phyloP scores from a whole-genome alignment of 2,329 filamentous ascomycete species.

The Claviceps purpurea region DNA sequence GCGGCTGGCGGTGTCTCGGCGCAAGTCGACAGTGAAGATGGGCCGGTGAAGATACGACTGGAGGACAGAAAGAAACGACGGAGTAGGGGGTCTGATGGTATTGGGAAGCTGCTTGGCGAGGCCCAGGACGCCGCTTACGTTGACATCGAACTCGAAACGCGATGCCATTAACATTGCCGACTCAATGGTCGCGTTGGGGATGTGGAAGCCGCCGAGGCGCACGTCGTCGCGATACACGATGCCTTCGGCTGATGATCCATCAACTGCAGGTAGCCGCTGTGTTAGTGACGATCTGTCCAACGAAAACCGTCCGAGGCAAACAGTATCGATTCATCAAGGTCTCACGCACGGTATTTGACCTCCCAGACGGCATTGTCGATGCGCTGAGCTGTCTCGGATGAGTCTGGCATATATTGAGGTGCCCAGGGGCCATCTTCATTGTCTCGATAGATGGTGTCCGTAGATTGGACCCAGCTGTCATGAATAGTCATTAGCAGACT shows the following conservation, averaged over 20 bases:
- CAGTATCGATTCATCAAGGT: conserved; percentile 7
- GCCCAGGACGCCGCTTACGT: conserved; percentile 38
- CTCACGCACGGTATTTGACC: conserved; percentile 35
- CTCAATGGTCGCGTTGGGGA: conserved; percentile 35
- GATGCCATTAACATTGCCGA: conserved; percentile 30
- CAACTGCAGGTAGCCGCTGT: conserved; percentile 18
- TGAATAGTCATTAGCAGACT: background rate
- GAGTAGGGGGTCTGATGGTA: conserved; percentile 28
- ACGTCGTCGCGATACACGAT: conserved; percentile 38
- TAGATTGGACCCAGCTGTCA: conserved; percentile 39
- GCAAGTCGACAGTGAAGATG: conserved; percentile 37
- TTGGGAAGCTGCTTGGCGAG: conserved; percentile 33
- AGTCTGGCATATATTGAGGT: conserved; percentile 28
- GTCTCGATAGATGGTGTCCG: conserved; percentile 27
- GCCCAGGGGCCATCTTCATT: conserved; percentile 23
- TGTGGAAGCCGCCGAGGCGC: conserved; percentile 27
- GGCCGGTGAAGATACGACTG: conserved; percentile 24
- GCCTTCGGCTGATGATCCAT: conserved; percentile 31
- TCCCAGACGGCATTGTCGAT: conserved; percentile 33
- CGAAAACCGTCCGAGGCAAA: conserved; percentile 7
- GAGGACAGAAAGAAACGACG: conserved; percentile 32
- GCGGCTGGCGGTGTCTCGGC: conserved; percentile 30
- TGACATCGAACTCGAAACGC: conserved; percentile 27
- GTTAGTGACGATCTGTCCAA: background rate
- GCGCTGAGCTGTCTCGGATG: conserved; percentile 28